Evolutionary conservation across 2,329 filamentous ascomycete species (phyloP), one percentile per base, ranked within the genome.

Genomic region (Bipolaris oryzae): DNA sequence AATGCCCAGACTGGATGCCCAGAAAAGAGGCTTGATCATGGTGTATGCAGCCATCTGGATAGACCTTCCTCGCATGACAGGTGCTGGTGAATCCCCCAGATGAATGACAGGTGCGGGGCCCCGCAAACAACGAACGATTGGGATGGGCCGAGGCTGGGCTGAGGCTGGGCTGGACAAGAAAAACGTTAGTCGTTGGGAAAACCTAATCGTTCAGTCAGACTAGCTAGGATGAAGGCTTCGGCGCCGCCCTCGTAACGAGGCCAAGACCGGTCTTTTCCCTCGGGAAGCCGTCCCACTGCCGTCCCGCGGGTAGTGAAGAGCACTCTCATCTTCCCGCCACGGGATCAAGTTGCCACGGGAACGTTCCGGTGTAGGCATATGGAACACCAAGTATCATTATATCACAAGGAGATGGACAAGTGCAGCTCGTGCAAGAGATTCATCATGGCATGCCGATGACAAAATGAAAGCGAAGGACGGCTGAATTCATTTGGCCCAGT

Each of bases 31-130:
- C 13, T 37, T 38, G 16, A 33, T 3, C 16, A 7, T 25, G 11
- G 28, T 15, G 23, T 18, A 50, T 23, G 13, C 18, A 28, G n/a
- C 38, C 48, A 50, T 50, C 5, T n/a, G n/a, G 23, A 13, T 41
- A 20, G 15, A 42, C 38, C 25, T 47, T 16, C 41, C 35, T 13
- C 5, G n/a, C n/a, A 7, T 15, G 11, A 23, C 2, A 11, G 11
- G 42, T 35, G 11, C 16, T 42, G 33, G 15, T 9, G 20, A 23
- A 10, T 50, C 25, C 25, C 10, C 48, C 48, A 35, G 48, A 50
- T 7, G 34, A 35, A 42, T 59, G 57, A 62, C 55, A 48, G 52
- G 28, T 59, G 62, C 62, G 62, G 62, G 62, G 62, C 62, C 62
- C 62, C 61, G 55, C 58, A 56, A 48, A 39, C 37, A 47, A 49